phyloP scores from a whole-genome alignment of 345 rosid species.

The Moringa oleifera region DNA sequence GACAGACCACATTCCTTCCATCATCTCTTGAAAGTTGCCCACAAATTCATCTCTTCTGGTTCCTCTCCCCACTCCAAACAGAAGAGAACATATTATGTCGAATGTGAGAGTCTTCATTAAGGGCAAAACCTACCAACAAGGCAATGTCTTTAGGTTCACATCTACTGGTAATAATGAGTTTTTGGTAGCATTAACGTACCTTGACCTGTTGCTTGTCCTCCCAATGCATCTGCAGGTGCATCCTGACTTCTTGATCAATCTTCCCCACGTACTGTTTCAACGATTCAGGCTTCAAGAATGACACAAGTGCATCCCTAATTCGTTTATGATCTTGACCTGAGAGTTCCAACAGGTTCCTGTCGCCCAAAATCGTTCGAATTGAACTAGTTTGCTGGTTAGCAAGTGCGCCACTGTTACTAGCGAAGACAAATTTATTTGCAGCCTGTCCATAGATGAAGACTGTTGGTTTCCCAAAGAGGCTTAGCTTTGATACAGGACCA shows the following conservation, averaged over 20 bases:
- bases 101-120: constrained; percentile 46
- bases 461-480: not conserved
- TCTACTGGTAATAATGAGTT: too few relatives aligned
- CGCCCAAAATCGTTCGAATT: not conserved
- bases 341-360: not conserved
- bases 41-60: constrained; percentile 24
- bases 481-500: not conserved
- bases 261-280: too few relatives aligned
- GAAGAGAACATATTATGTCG: constrained; percentile 41
- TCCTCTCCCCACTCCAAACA: constrained; percentile 41
- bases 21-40: constrained; percentile 27
- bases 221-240: constrained; percentile 24
- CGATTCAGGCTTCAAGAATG: not conserved
- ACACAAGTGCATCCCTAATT: not conserved
- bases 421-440: not conserved
- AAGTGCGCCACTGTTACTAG: not conserved
- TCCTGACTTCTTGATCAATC: too few relatives aligned
- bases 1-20: constrained; percentile 43
- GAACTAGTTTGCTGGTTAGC: not conserved
- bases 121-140: constrained; percentile 36
- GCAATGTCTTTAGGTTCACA: too few relatives aligned
- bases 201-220: constrained; percentile 33
- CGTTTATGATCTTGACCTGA: not conserved
- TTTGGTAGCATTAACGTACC: constrained; percentile 12
- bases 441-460: not conserved